Conservation (phyloP, 768 basidiomycete genomes). For the Amanita thiersii region DNA sequence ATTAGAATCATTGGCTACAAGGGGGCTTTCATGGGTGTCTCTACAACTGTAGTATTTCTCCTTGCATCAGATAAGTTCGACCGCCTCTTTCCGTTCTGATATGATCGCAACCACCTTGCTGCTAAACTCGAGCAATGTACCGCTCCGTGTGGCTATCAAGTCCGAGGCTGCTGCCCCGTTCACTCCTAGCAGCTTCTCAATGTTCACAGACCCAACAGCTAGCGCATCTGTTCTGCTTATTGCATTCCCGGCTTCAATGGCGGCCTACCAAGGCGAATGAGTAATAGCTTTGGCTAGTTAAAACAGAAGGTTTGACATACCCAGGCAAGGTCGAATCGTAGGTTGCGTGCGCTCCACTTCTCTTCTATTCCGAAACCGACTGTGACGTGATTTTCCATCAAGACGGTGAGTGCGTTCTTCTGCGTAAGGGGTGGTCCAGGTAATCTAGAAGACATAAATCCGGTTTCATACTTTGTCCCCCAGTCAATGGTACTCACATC, state of each 20-base stretch:
- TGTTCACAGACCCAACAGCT: slow-evolving; percentile 31
- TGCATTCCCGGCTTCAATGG: slow-evolving; percentile 21
- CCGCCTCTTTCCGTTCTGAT: slow-evolving; percentile 19
- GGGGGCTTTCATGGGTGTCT: not conserved
- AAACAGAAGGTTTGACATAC: slow-evolving; percentile 26
- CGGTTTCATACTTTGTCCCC: not conserved
- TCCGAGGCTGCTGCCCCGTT: slow-evolving; percentile 22
- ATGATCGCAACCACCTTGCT: slow-evolving; percentile 33
- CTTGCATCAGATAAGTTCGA: slow-evolving; percentile 17
- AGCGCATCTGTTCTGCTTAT: slow-evolving; percentile 26
- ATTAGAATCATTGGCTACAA: not conserved
- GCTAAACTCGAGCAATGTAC: slow-evolving; percentile 29
- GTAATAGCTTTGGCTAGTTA: not conserved
- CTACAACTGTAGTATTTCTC: slow-evolving; percentile 4
- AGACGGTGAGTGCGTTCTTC: slow-evolving; percentile 45
- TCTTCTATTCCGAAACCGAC: slow-evolving; percentile 58
- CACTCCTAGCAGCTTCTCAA: slow-evolving; percentile 34
- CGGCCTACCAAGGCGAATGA: slow-evolving; percentile 16
- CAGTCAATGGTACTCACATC: slow-evolving; percentile 31
- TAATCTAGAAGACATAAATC: slow-evolving; percentile 18
- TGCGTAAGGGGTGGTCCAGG: slow-evolving; percentile 36
- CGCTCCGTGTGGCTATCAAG: slow-evolving; percentile 27
- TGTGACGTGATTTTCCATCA: slow-evolving; percentile 59
- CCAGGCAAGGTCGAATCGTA: slow-evolving; percentile 74
- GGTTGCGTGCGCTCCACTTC: slow-evolving; percentile 50